A percentile compares a stretch with the other conserved stretches of the same genome.
These are phyloP conservation scores for Starmerella cellae DNA, from an alignment of 805 yeast genomes.

Conservation along the genomic window DNA sequence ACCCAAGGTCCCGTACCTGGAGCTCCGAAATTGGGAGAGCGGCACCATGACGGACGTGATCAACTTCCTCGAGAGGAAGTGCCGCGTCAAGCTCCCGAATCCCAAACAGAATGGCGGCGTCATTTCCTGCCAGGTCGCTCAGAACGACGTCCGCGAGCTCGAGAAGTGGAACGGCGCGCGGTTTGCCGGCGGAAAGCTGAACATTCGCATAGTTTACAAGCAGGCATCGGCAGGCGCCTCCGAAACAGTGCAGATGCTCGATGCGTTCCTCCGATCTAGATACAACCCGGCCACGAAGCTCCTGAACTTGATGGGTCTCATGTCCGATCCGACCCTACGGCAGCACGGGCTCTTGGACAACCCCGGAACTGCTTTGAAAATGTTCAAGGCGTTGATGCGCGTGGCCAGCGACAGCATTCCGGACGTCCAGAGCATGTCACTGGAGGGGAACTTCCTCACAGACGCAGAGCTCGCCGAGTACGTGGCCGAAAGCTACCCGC, in stretches of 20 bases:
- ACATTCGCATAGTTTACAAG: slow-evolving; percentile 32
- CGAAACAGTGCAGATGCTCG: slow-evolving; percentile 48
- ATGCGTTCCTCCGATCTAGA: slow-evolving; percentile 47
- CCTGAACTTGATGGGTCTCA: slow-evolving; percentile 55
- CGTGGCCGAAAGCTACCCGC: slow-evolving; percentile 62
- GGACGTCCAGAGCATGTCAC: slow-evolving; percentile 49
- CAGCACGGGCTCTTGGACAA: slow-evolving; percentile 53
- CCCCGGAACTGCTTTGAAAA: slow-evolving; percentile 53
- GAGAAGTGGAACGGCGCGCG: slow-evolving; percentile 58
- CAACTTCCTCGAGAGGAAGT: slow-evolving; percentile 54
- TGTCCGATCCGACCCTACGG: slow-evolving; percentile 47
- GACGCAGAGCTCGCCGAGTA: slow-evolving; percentile 50
- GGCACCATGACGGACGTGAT: slow-evolving; percentile 58
- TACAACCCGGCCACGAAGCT: slow-evolving; percentile 52
- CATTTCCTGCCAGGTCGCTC: slow-evolving; percentile 46
- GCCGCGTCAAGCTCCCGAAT: slow-evolving; percentile 43
- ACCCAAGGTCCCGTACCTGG: slow-evolving; percentile 34
- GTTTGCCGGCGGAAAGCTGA: slow-evolving; percentile 62
- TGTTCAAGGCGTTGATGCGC: slow-evolving; percentile 82
- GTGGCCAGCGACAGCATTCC: slow-evolving; percentile 46
- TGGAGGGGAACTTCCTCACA: slow-evolving; percentile 39
- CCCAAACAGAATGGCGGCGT: slow-evolving; percentile 43
- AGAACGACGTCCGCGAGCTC: slow-evolving; percentile 46
- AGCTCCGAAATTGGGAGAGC: slow-evolving; percentile 70
- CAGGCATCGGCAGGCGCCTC: slow-evolving; percentile 10